Evolutionary conservation across 176 grass and related monocot genomes (phyloP), one percentile per base, ranked within the genome.

Genomic region (Phoenix dactylifera): DNA sequence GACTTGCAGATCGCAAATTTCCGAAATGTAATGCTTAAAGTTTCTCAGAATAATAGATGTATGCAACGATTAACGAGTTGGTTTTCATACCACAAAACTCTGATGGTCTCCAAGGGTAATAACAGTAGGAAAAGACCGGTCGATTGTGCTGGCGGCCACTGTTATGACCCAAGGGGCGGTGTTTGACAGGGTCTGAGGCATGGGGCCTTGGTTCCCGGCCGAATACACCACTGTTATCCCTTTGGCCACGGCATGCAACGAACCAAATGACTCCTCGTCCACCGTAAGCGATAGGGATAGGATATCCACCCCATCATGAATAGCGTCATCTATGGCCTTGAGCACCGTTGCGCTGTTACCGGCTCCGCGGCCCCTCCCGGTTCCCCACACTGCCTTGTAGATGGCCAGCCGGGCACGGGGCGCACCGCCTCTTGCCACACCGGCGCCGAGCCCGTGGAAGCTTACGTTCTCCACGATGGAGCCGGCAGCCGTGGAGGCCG

Each of bases 271-370:
- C 3, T 35, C 1, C 0, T 12, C 24, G 4, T 44, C 59, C 24
- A 14, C 2, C 0, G 22, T 26, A 16, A 79, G 5, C 1, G 76
- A 79, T 18, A 72, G 23, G 16, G 74, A 77, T 6, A 77, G 29
- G 0, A 77, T n/a, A 24, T 77, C 74, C 6, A 77, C 52, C 15
- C 74, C 68, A 1, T 80, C 70, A 49, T 73, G 28, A 6, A 74
- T 26, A 3, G 77, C 64, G 1, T 80, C 58, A 0, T 80, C 77
- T 0, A 74, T 25, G 4, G 18, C 77, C 24, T 50, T 63, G 5
- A 80, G 12, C 3, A 59, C 0, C 1, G 19, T 22, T 0, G 51
- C 58, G 0, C 0, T 6, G 1, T 18, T 12, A 29, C 57, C 62
- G 0, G 3, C 7, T 0, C 1, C 10, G 0, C 0, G 4, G 4